phyloP scores from a whole-genome alignment of 495 filamentous ascomycete genomes.

The Platismatia glauca region DNA sequence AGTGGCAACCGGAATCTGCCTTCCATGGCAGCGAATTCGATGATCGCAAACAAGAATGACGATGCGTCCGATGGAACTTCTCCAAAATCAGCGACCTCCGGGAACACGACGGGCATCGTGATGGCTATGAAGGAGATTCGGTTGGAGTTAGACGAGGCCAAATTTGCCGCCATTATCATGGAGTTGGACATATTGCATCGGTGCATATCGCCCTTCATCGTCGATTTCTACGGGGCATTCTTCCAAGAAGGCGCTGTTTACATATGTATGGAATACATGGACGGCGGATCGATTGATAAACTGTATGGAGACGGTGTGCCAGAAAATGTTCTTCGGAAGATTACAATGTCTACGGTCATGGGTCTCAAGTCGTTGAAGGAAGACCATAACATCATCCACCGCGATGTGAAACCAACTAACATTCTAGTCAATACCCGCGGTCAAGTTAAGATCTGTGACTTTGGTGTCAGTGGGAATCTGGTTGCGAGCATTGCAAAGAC shows the following conservation, averaged over 20 bases:
- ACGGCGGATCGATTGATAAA: conserved; percentile 97
- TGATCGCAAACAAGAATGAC: conserved; percentile 19
- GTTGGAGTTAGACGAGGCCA: conserved; percentile 91
- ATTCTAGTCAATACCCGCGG: conserved; percentile 84
- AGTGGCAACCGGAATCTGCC: conserved; percentile 47
- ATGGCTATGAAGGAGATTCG: conserved; percentile 99
- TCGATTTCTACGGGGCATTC: conserved; percentile 98
- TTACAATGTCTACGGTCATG: conserved; percentile 82
- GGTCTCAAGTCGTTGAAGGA: conserved; percentile 91
- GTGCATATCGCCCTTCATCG: conserved; percentile 89
- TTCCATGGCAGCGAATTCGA: conserved; percentile 22
- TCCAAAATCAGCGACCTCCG: conserved; percentile 21
- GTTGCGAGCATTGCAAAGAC: conserved; percentile 98
- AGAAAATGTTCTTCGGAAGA: conserved; percentile 80
- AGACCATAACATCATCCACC: conserved; percentile 98
- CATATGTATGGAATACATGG: conserved; percentile 99
- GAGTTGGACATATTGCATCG: conserved; percentile 94
- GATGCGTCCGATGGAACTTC: conserved; percentile 24
- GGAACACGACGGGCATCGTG: conserved; percentile 55
- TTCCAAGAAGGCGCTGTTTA: conserved; percentile 99
- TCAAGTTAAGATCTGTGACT: conserved; percentile 97
- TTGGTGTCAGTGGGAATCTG: conserved; percentile 92
- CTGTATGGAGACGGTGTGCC: conserved; percentile 90
- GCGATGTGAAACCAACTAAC: conserved; percentile 98
- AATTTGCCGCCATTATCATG: conserved; percentile 97